Percentiles rank a stretch among this genome's conserved stretches.
phyloP scores from a whole-genome alignment of 129 eudicot species.

The Arctium minus region DNA sequence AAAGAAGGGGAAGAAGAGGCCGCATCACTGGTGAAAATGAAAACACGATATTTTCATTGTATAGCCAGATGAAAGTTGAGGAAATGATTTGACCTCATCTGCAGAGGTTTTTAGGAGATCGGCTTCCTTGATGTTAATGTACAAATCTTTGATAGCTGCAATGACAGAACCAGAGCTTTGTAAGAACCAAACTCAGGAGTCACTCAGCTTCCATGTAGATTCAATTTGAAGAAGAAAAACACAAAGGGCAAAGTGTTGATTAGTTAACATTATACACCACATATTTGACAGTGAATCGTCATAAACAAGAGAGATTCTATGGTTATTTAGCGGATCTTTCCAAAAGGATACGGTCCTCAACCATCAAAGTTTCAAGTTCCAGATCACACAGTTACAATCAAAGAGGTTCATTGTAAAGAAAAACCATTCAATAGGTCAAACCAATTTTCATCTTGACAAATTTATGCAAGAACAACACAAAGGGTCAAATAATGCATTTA shows the following conservation, averaged over 20 bases:
- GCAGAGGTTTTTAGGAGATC: conserved; percentile 58
- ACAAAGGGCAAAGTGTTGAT: neutral
- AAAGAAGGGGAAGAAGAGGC: neutral
- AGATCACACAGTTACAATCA: too few species aligned
- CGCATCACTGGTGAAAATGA: neutral
- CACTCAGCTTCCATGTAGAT: conserved; percentile 1
- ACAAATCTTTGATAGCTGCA: conserved; percentile 71
- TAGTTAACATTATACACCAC: neutral
- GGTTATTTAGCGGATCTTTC: neutral
- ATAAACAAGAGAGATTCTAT: neutral
- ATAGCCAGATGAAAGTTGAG: neutral
- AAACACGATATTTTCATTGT: neutral
- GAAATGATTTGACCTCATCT: conserved; percentile 58
- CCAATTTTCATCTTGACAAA: too few species aligned
- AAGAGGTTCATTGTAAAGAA: too few species aligned
- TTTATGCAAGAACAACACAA: too few species aligned
- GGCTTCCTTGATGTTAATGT: conserved; percentile 51
- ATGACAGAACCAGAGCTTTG: conserved; percentile 1
- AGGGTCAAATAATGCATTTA: too few species aligned
- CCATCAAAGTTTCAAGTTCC: too few species aligned
- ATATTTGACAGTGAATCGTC: neutral
- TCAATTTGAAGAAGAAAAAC: neutral
- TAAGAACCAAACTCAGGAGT: neutral
- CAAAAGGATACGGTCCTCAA: too few species aligned
- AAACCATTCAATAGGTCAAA: too few species aligned